phyloP scores from a whole-genome alignment of 768 basidiomycete genomes.

The Tremella mesenterica region DNA sequence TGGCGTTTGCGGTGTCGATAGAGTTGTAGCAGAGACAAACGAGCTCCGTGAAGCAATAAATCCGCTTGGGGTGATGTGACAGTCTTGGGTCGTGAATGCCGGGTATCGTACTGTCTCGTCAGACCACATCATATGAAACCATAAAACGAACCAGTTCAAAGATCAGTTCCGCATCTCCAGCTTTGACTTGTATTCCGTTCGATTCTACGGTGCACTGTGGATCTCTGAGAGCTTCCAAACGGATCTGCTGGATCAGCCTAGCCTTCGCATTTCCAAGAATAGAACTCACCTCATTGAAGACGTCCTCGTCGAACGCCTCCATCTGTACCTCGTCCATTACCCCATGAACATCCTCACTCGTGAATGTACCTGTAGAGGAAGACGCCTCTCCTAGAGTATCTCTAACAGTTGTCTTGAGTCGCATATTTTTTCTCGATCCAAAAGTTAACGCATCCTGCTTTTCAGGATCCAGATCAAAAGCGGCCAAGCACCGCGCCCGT shows the following conservation, averaged over 20 bases:
- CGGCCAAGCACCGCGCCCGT: conserved; percentile 26
- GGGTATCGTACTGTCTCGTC: conserved; percentile 13
- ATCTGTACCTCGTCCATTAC: conserved; percentile 28
- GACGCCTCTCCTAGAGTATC: conserved; percentile 4
- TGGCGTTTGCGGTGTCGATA: conserved; percentile 23
- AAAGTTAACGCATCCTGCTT: conserved; percentile 27
- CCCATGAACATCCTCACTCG: conserved; percentile 6
- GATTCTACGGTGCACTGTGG: conserved; percentile 9
- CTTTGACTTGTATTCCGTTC: background rate
- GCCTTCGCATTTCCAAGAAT: no score
- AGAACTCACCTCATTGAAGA: conserved; percentile 27
- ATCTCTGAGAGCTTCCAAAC: conserved; percentile 9
- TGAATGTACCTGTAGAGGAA: background rate
- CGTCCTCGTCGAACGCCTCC: conserved; percentile 37
- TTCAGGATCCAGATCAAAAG: conserved; percentile 32
- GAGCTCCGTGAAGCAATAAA: conserved; percentile 15
- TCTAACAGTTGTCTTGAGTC: conserved; percentile 15
- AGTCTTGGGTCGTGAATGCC: background rate
- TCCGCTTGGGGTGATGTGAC: conserved; percentile 16
- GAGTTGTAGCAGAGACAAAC: conserved; percentile 17
- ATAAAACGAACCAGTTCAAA: conserved; percentile 25
- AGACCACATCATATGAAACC: background rate
- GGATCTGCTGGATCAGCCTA: conserved; percentile 16
- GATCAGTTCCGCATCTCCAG: conserved; percentile 10
- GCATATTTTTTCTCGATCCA: conserved; percentile 18